phyloP scores from a whole-genome alignment of 257 asterid genomes.

The Gentiana dahurica region DNA sequence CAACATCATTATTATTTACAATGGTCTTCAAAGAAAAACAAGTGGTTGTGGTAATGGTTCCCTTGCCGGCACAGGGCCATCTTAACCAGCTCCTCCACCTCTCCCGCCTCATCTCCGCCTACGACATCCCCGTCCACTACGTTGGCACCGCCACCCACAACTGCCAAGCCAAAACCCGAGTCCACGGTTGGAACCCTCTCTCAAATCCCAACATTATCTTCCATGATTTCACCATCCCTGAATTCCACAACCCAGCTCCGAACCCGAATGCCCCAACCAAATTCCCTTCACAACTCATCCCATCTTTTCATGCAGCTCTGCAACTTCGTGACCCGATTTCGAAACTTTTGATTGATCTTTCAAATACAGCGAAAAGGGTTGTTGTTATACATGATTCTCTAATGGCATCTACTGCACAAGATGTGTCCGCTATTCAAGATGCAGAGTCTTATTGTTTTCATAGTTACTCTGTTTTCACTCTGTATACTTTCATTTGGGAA shows the following conservation, averaged over 20 bases:
- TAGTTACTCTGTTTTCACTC: constrained; percentile 26
- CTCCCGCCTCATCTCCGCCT: constrained; percentile 12
- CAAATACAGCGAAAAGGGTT: constrained; percentile 15
- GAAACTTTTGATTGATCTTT: constrained; percentile 12
- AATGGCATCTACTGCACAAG: constrained; percentile 42
- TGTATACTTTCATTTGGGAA: constrained; percentile 15
- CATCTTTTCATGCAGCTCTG: constrained; percentile 19
- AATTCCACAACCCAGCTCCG: constrained; percentile 18
- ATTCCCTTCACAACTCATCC: constrained; percentile 39
- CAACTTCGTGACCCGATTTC: constrained; percentile 27
- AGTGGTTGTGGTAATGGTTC: constrained; percentile 11
- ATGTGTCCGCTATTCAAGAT: constrained; percentile 23
- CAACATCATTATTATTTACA: no score
- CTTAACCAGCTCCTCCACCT: constrained; percentile 16
- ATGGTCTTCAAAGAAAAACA: not conserved
- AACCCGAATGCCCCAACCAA: constrained; percentile 25
- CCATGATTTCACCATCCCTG: constrained; percentile 4
- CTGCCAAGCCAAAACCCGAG: constrained; percentile 1
- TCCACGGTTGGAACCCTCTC: constrained; percentile 1
- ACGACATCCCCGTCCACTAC: constrained; percentile 9
- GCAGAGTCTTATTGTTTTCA: constrained; percentile 38
- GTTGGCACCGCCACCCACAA: constrained; percentile 5
- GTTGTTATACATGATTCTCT: constrained; percentile 34
- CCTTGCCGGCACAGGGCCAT: constrained; percentile 13
- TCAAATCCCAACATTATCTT: constrained; percentile 5